Evolutionary conservation across 2,329 filamentous ascomycete species (phyloP), one percentile per base, ranked within the genome.

Genomic region (Sordariomycetes sp.): DNA sequence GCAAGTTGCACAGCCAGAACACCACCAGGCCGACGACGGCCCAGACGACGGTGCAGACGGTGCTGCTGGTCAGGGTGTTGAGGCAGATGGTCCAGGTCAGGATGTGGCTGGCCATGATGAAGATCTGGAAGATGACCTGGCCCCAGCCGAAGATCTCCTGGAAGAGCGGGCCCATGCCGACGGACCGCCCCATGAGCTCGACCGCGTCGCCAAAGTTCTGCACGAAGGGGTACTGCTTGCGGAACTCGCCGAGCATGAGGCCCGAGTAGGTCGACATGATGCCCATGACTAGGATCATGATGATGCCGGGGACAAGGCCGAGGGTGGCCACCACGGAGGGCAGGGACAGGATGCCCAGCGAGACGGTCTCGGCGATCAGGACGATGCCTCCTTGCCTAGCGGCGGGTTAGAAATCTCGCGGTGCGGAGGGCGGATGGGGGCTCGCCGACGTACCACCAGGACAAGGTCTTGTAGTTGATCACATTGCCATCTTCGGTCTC

Each of bases 241-340:
- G 62, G 55, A 66, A 66, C 51, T 66, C 65, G 28, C 61, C 63
- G 18, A 66, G 61, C 18, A 65, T 58, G 20, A 64, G 65, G 14
- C 87, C 74, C 0, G 75, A 76, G 63, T 75, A 90, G 1, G 87
- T 89, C 65, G 89, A 90, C 2, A 90, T 72, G 18, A 85, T 79
- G 53, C 87, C 74, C 56, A 75, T 79, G 28, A 87, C 78, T 61
- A 90, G 77, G 51, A 88, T 90, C 67, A 90, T 68, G 60, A 89
- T 80, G 58, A 91, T 73, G n/a, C 87, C 88, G 0, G 87, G 87
- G 1, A 87, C 85, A 16, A 90, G 76, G 7, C 64, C 64, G 3
- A 65, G 57, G 0, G 62, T 61, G 7, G 58, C 58, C n/a, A 65
- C 55, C 0, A 61, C 58, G 8, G 58, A 59, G 2, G 63, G 64